Evolutionary conservation across 1,139 yeast genomes (phyloP).

Genomic region (Geotrichum fermentans): DNA sequence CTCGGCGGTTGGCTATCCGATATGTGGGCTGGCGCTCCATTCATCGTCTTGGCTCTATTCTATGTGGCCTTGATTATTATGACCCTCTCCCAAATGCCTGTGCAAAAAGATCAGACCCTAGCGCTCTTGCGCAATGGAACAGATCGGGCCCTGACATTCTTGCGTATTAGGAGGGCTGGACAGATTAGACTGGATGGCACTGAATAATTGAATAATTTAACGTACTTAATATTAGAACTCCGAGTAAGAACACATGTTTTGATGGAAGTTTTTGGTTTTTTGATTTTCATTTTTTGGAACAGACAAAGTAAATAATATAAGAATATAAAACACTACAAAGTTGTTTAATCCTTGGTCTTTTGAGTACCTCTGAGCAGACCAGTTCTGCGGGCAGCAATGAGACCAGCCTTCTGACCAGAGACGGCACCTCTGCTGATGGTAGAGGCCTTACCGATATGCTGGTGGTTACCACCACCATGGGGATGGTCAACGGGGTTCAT

Average conservation of each 20-base stretch:
- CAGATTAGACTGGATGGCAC: constrained; percentile 7
- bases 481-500: constrained; percentile 99
- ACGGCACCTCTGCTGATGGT: constrained; percentile 99
- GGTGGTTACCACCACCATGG: constrained; percentile 99
- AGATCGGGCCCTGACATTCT: background rate
- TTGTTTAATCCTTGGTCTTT: constrained; percentile 75
- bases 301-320: constrained; percentile 17
- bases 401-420: constrained; percentile 99
- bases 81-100: constrained; percentile 19
- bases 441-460: constrained; percentile 99
- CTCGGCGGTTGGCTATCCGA: constrained; percentile 62
- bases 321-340: constrained; percentile 5
- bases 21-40: constrained; percentile 55
- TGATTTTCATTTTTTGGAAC: background rate
- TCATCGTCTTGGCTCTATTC: constrained; percentile 49
- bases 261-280: background rate
- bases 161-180: background rate
- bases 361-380: constrained; percentile 99
- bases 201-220: background rate
- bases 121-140: background rate
- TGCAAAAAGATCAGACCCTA: background rate
- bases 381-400: constrained; percentile 99
- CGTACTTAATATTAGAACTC: too few relatives aligned
- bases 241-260: too few relatives aligned
- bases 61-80: constrained; percentile 35